Base-by-base conservation (phyloP, 2,329 filamentous ascomycete species). In the Aspergillus alliaceus region DNA sequence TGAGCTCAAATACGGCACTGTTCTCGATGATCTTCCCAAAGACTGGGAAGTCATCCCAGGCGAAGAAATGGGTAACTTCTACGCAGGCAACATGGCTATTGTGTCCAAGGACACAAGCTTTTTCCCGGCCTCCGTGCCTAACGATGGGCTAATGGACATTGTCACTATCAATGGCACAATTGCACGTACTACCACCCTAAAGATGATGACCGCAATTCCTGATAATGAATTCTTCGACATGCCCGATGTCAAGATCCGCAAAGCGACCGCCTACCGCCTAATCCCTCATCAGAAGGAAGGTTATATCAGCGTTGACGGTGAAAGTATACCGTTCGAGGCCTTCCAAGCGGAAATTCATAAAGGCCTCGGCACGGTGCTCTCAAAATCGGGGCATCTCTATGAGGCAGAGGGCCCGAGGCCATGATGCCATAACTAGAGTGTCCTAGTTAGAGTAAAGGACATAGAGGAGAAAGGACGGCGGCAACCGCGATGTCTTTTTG, bases 271-370 rank as follows among this genome's bases (percentile, higher is more conserved):
- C 0, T 97, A 95, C 71, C 84, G 95, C 40, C 88, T 99, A 61
- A 87, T 88, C 3, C 95, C 95, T 0, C 86, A 85, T 53, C 77
- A 88, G 60, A 79, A 84, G 37, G 83, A 87, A 60, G 93, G 93
- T 1, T 95, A 90, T 72, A 96, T 99, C 71, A 96, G 91, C 72
- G 91, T 99, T 63, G 95, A 98, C 69, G 95, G 95, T 35, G 95
- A 99, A 76, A 83, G 84, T 53, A 82, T 96, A 2, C 90, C 91
- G 0, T 98, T 96, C 71, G 88, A 88, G 66, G 89, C 91, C 0
- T 96, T 97, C 71, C 95, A 99, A 78, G 91, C 88, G 2, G 95
- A 99, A 76, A 82, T 97, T 6, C 91, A 97, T 72, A 84, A 80
- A 52, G 90, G 89, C 0, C 79, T 99, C 24, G 95, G 91, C 1